Conservation (phyloP, 176 grass and related monocot genomes). For the Alopecurus myosuroides region DNA sequence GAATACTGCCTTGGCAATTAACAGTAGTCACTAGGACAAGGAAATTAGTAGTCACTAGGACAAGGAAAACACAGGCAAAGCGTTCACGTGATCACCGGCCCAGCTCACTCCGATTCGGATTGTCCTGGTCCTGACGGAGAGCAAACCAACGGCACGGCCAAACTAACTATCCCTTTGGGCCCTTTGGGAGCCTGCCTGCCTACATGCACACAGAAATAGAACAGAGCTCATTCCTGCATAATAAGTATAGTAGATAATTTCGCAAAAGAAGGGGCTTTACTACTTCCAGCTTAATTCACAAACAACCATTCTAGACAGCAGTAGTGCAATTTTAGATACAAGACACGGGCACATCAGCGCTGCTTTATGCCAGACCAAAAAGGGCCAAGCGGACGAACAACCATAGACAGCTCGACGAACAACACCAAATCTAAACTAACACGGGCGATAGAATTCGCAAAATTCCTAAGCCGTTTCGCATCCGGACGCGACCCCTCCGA, state of each 20-base stretch:
- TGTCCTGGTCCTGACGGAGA: neutral
- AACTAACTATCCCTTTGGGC: neutral
- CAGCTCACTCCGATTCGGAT: neutral
- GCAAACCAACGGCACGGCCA: neutral
- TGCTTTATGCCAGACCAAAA: neutral
- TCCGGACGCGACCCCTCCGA: neutral
- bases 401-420: neutral
- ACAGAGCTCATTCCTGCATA: neutral
- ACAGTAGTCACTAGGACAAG: too few relatives aligned
- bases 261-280: neutral
- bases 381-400: neutral
- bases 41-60: neutral
- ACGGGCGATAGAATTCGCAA: neutral
- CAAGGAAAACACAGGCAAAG: neutral
- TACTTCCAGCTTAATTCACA: neutral
- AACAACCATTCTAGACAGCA: neutral
- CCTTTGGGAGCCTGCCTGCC: too few relatives aligned
- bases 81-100: neutral
- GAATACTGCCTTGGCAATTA: too few relatives aligned
- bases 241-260: neutral
- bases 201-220: neutral
- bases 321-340: too few relatives aligned
- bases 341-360: too few relatives aligned
- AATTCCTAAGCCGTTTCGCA: neutral
- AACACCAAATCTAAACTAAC: constrained; percentile 3